Evolutionary conservation across 139 green algal species (phyloP).

Genomic region (Coelastrella sp.): DNA sequence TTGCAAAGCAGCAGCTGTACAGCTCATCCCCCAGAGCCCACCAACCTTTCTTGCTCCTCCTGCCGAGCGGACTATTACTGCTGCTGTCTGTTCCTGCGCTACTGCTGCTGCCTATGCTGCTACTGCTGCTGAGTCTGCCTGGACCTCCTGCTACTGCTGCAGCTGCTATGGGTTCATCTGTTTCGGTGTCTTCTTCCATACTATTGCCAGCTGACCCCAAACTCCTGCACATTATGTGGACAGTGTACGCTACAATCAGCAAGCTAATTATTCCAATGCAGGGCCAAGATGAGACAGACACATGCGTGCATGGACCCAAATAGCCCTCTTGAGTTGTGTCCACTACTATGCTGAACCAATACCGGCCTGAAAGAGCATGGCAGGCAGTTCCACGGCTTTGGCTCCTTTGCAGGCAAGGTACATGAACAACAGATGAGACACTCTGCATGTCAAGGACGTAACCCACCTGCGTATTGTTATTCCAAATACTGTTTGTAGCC

Average conservation of each 20-base stretch:
- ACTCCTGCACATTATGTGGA: neutral
- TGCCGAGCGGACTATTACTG: slow-evolving; percentile 20
- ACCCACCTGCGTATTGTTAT: neutral
- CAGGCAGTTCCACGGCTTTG: no score
- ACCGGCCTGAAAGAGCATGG: no score
- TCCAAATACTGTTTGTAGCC: slow-evolving; percentile 27
- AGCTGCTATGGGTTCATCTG: neutral
- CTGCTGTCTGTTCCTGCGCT: neutral
- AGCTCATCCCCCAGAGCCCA: neutral
- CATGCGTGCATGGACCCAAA: no score
- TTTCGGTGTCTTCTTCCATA: neutral
- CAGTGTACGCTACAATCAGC: no score
- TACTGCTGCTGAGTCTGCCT: neutral
- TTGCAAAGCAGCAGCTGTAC: neutral
- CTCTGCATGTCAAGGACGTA: no score
- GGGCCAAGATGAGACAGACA: no score
- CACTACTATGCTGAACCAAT: no score
- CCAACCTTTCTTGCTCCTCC: slow-evolving; percentile 44
- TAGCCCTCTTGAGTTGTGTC: no score
- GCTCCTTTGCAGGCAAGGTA: no score
- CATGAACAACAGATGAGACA: no score
- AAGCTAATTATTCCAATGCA: no score
- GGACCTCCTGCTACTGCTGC: neutral
- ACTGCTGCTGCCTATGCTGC: neutral
- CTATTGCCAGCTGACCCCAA: neutral